Evolutionary conservation across 129 eudicot species (phyloP), one percentile per base, ranked within the genome.

Genomic region (Arctium minus): DNA sequence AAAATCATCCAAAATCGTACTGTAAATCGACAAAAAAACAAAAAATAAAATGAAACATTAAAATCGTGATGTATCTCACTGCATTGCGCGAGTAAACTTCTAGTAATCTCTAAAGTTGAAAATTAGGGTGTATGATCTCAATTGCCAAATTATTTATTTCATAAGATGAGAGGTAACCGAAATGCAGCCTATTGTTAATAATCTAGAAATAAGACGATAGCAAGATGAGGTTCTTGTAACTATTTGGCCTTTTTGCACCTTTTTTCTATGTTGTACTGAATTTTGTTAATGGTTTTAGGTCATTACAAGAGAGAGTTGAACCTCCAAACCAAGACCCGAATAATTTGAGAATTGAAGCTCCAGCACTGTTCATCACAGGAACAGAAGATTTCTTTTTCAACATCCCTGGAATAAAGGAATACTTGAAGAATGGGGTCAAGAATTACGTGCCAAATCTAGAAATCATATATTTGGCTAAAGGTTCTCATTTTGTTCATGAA

Each of bases 401-500:
- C 62, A 73, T 84, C 0, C 84, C 87, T 31, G 87, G 87, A 79
- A 64, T 44, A 64, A 40, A 73, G 72, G 87, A 79, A 33, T 84
- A 84, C 71, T 2, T 79, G 27, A 42, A 72, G 60, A 73, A 68
- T n/a, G 83, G 75, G 74, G 83, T 72, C 32, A 83, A 40, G 67
- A 73, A 56, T n/a, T 78, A 38, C 18, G 79, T 83, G 13, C 83
- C 86, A 2, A 65, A 83, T 30, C 65, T 83, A 39, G 86, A 78
- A 46, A 79, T 83, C 42, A 31, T 72, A 56, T 83, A 78, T 67
- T 6, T 83, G 74, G 75, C 83, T 56, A 17, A 72, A 38, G 83
- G 83, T 53, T 27, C 74, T 30, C 86, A 83, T 83, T 83, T 78
- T 53, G 74, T 83, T 78, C 75, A 39, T 33, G 86, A 83, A 74